Percentiles rank a stretch among this genome's conserved stretches.
These are phyloP conservation scores for Stromatinia cepivora DNA, from an alignment of 2,329 filamentous ascomycete genomes.

Conservation along the genomic window DNA sequence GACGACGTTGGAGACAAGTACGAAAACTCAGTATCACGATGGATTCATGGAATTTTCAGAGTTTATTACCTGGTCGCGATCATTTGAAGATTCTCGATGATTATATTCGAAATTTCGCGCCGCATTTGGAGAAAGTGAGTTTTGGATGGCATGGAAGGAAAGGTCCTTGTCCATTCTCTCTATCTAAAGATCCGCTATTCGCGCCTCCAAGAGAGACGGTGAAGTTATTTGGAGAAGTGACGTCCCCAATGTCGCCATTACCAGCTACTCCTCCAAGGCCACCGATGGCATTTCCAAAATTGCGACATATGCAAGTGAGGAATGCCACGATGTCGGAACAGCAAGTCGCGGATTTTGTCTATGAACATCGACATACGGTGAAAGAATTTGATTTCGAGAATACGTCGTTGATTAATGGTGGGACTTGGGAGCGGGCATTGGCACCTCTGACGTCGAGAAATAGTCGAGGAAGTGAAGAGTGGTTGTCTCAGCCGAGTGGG, in stretches of 20 bases:
- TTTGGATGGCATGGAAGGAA: conserved; percentile 76
- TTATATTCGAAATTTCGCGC: conserved; percentile 71
- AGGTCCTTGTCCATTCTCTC: conserved; percentile 71
- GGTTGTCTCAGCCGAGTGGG: conserved; percentile 42
- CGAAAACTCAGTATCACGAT: conserved; percentile 70
- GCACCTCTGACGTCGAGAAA: conserved; percentile 59
- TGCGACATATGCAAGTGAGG: conserved; percentile 68
- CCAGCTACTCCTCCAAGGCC: conserved; percentile 53
- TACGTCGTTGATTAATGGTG: conserved; percentile 64
- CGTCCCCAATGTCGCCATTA: conserved; percentile 63
- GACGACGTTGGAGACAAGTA: conserved; percentile 76
- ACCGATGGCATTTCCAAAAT: conserved; percentile 64
- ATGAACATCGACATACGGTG: conserved; percentile 65
- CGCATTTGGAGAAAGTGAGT: conserved; percentile 65
- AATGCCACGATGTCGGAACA: conserved; percentile 71
- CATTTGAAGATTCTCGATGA: conserved; percentile 79
- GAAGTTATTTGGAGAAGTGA: conserved; percentile 66
- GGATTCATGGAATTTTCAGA: conserved; percentile 66
- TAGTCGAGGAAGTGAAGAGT: conserved; percentile 43
- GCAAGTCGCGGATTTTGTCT: conserved; percentile 70
- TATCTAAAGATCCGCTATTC: conserved; percentile 66
- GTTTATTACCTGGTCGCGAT: conserved; percentile 60
- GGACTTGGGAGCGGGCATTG: conserved; percentile 82
- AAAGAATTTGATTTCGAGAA: conserved; percentile 80
- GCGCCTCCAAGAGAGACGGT: conserved; percentile 53